phyloP scores from a whole-genome alignment of 2,329 filamentous ascomycete species.

The Cladorrhinum sp. region DNA sequence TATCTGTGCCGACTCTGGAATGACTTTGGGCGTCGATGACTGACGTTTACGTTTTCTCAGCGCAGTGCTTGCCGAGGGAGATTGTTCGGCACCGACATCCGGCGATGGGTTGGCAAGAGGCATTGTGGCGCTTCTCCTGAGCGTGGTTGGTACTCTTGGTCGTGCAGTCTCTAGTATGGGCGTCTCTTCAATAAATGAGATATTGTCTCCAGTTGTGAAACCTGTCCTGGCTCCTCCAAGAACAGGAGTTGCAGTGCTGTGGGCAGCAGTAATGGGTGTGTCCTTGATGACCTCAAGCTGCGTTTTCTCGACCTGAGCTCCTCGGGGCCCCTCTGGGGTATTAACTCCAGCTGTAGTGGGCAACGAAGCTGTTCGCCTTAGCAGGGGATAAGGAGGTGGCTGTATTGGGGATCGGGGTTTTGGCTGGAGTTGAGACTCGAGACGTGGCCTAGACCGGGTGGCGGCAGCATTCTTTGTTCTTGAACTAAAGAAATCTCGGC shows the following conservation, averaged over 20 bases:
- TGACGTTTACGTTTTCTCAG: slow-evolving; percentile 48
- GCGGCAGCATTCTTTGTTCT: slow-evolving; percentile 4
- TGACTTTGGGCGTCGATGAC: slow-evolving; percentile 36
- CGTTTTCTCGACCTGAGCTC: neutral
- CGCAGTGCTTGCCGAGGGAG: slow-evolving; percentile 24
- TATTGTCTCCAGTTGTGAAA: slow-evolving; percentile 6
- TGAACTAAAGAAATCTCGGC: slow-evolving; percentile 27
- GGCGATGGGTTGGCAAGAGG: slow-evolving; percentile 28
- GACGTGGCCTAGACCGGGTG: neutral
- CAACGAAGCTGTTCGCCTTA: slow-evolving; percentile 16
- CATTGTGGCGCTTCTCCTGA: slow-evolving; percentile 33
- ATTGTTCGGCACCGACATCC: slow-evolving; percentile 17
- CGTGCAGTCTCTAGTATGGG: slow-evolving; percentile 29
- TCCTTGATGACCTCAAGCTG: slow-evolving; percentile 23
- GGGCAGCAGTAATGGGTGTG: slow-evolving; percentile 16
- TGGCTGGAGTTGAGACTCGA: neutral
- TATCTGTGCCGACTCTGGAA: slow-evolving; percentile 53
- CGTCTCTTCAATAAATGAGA: slow-evolving; percentile 33
- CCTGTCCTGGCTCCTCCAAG: neutral
- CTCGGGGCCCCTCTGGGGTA: neutral
- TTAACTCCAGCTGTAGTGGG: slow-evolving; percentile 11
- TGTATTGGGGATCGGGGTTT: neutral
- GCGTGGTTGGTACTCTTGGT: slow-evolving; percentile 12
- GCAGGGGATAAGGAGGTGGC: neutral
- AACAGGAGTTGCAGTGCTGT: neutral